Percentiles rank a stretch among this genome's conserved stretches.
phyloP scores from a whole-genome alignment of 208 protist genomes.

The Trypanosoma avium region DNA sequence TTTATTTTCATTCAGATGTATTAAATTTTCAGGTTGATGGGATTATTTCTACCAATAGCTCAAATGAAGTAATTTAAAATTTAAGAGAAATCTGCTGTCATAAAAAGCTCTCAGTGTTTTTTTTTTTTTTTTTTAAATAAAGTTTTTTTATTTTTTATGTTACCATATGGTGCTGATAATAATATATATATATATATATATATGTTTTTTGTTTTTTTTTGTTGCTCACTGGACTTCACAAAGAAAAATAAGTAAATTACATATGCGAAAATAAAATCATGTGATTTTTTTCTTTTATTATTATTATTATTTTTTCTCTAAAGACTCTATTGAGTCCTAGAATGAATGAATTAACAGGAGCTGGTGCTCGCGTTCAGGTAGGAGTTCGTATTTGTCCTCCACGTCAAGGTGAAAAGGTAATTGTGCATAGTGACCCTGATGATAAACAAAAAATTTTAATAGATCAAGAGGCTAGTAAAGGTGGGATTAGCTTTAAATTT shows the following conservation, averaged over 20 bases:
- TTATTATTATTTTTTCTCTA: constrained; percentile 3
- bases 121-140: too few species aligned
- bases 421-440: constrained; percentile 11
- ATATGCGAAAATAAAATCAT: background rate
- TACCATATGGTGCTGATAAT: too few species aligned
- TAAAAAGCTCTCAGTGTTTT: background rate
- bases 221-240: too few species aligned
- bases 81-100: background rate
- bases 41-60: constrained; percentile 17
- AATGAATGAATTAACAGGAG: constrained; percentile 9
- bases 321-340: background rate
- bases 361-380: constrained; percentile 24
- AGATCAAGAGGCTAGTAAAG: constrained; percentile 6
- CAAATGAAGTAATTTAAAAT: background rate
- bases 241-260: constrained; percentile 15
- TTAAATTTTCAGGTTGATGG: constrained; percentile 52
- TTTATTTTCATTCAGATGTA: constrained; percentile 40
- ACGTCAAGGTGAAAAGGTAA: constrained; percentile 16
- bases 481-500: constrained; percentile 28
- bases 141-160: too few species aligned
- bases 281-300: constrained; percentile 1
- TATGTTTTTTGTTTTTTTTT: too few species aligned
- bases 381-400: constrained; percentile 23
- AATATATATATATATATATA: too few species aligned
- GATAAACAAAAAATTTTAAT: constrained; percentile 15